Conservation (phyloP, 2,329 filamentous ascomycete genomes). For the Conoideocrella luteorostrata region DNA sequence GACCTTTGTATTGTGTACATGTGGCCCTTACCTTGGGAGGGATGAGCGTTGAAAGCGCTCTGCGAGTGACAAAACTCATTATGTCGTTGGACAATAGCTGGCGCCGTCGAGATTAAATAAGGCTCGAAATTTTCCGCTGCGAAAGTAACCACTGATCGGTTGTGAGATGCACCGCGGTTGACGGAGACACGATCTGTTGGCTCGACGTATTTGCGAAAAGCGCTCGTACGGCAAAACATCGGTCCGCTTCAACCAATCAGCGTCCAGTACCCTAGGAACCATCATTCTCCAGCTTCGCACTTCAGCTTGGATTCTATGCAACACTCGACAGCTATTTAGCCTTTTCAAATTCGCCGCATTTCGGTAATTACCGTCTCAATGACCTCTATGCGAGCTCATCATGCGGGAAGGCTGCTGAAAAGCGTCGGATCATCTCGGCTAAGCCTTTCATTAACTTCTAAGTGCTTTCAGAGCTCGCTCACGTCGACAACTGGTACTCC, state of each 20-base stretch:
- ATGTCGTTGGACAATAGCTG: constrained; percentile 36
- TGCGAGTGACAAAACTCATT: constrained; percentile 90
- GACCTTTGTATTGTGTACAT: constrained; percentile 2
- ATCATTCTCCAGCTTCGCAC: constrained; percentile 15
- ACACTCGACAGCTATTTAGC: no score
- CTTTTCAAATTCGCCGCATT: constrained; percentile 16
- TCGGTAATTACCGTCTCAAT: constrained; percentile 37
- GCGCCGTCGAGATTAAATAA: constrained; percentile 17
- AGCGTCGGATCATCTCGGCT: constrained; percentile 32
- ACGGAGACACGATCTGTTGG: constrained; percentile 20
- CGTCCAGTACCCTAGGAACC: background rate
- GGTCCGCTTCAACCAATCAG: constrained; percentile 39
- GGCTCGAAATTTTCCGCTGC: constrained; percentile 24
- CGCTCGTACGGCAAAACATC: constrained; percentile 42
- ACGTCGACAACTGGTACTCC: constrained; percentile 34
- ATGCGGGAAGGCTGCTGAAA: constrained; percentile 46
- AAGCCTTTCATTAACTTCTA: constrained; percentile 36
- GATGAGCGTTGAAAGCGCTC: constrained; percentile 95
- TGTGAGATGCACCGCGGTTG: constrained; percentile 21
- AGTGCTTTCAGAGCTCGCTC: constrained; percentile 49
- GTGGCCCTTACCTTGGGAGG: constrained; percentile 80
- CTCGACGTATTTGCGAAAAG: constrained; percentile 37
- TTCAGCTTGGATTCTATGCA: background rate
- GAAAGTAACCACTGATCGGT: constrained; percentile 27
- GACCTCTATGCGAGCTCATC: constrained; percentile 58